These are phyloP conservation scores for Citrus medica DNA, from an alignment of 345 rosid species.

Conservation along the genomic window DNA sequence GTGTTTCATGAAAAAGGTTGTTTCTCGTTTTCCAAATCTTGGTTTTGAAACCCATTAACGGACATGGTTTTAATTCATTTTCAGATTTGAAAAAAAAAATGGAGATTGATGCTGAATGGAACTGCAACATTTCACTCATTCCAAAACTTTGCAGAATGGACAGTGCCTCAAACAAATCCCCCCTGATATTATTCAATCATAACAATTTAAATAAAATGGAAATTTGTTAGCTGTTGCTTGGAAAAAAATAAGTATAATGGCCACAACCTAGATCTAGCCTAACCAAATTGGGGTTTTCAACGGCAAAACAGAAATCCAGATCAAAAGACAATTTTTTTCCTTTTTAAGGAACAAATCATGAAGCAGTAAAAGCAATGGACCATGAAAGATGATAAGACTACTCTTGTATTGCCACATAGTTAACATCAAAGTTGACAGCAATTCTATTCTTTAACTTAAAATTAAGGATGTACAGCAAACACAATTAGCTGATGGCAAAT, in stretches of 20 bases:
- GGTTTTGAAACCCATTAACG: not conserved
- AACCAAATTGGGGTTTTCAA: not conserved
- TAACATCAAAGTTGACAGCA: not conserved
- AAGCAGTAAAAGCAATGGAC: not conserved
- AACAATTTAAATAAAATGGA: not conserved
- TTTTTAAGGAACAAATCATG: not conserved
- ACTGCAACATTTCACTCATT: not conserved
- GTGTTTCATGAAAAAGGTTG: not conserved
- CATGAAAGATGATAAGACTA: not conserved
- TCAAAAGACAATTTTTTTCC: not conserved
- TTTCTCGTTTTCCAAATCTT: not conserved
- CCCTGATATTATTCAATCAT: not conserved
- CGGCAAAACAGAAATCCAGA: not conserved
- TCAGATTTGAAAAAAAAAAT: not conserved
- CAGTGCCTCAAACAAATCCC: not conserved
- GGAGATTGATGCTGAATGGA: not conserved
- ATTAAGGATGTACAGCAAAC: not conserved
- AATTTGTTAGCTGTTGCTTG: not conserved
- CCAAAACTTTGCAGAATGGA: not conserved
- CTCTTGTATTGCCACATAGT: not conserved
- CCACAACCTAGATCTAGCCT: not conserved
- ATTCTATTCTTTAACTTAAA: not conserved
- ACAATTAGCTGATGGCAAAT: not conserved
- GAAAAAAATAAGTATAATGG: not conserved
- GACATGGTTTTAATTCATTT: not conserved